A percentile compares a stretch with the other conserved stretches of the same genome.
phyloP scores from a whole-genome alignment of 495 filamentous ascomycete genomes.

The Aspergillus funiculosus region DNA sequence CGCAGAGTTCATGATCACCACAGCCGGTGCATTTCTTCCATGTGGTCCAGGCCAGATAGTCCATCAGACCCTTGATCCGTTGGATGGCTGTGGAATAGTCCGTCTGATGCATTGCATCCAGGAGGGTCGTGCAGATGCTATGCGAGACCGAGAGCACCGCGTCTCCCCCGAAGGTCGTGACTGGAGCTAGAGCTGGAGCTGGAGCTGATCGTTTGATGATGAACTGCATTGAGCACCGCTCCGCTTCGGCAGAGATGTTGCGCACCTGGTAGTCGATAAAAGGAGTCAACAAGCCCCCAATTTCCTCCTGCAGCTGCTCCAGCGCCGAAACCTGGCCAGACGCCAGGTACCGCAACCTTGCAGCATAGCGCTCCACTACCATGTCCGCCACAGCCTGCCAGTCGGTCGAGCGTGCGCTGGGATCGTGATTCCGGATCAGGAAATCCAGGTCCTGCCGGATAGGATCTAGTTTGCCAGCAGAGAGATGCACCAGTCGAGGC shows the following conservation, averaged over 20 bases:
- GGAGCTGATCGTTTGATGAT: conserved; percentile 26
- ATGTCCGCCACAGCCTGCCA: conserved; percentile 61
- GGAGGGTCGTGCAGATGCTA: conserved; percentile 47
- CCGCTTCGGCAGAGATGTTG: conserved; percentile 28
- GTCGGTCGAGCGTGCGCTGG: conserved; percentile 29
- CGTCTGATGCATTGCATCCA: conserved; percentile 30
- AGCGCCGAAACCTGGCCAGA: conserved; percentile 30
- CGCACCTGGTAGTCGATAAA: conserved; percentile 47
- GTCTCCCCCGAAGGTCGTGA: conserved; percentile 24
- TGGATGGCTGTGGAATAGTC: conserved; percentile 22
- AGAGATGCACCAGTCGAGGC: conserved; percentile 43
- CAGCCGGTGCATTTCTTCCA: conserved; percentile 59
- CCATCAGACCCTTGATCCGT: conserved; percentile 37
- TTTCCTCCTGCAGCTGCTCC: conserved; percentile 35
- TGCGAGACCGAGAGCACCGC: conserved; percentile 44
- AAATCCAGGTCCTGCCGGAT: conserved; percentile 40
- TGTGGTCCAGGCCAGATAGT: conserved; percentile 52
- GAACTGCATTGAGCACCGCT: conserved; percentile 50
- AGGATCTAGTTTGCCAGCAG: conserved; percentile 28
- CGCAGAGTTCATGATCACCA: conserved; percentile 53
- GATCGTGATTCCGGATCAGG: conserved; percentile 29
- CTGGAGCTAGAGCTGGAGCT: conserved; percentile 16
- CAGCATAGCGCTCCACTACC: conserved; percentile 53
- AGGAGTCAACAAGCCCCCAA: conserved; percentile 41
- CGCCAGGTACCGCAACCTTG: conserved; percentile 45